A percentile compares a stretch with the other conserved stretches of the same genome.
phyloP scores from a whole-genome alignment of 139 green algal species.

The Dunaliella primolecta region DNA sequence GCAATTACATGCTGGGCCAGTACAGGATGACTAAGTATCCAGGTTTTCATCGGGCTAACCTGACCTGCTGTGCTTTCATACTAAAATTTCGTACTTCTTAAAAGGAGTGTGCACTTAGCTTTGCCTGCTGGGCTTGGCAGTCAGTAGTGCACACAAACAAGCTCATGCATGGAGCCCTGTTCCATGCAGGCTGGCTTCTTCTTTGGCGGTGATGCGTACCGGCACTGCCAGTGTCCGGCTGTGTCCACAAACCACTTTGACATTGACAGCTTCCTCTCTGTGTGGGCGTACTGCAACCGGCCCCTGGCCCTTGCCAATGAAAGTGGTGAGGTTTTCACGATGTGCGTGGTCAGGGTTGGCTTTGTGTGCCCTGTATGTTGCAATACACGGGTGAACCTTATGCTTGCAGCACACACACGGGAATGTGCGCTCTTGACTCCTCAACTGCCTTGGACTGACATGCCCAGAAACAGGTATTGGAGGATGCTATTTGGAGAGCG shows the following conservation, averaged over 20 bases:
- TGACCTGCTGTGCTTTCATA: background rate
- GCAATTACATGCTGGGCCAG: too few relatives aligned
- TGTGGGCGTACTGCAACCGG: slow-evolving; percentile 59
- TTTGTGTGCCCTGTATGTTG: too few relatives aligned
- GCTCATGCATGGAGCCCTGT: slow-evolving; percentile 57
- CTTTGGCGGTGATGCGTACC: slow-evolving; percentile 1
- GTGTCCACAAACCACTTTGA: slow-evolving; percentile 74
- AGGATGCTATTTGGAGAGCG: too few relatives aligned
- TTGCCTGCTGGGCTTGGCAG: background rate
- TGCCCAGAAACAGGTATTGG: too few relatives aligned
- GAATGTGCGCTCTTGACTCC: too few relatives aligned
- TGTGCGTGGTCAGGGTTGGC: too few relatives aligned
- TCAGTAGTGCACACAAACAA: slow-evolving; percentile 34
- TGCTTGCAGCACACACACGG: too few relatives aligned
- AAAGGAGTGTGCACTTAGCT: background rate
- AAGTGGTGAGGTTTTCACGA: slow-evolving; percentile 31
- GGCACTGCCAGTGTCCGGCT: slow-evolving; percentile 9
- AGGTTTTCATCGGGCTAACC: too few relatives aligned
- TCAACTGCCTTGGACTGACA: too few relatives aligned
- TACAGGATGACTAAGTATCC: too few relatives aligned
- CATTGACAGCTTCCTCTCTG: slow-evolving; percentile 59
- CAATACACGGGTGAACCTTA: too few relatives aligned
- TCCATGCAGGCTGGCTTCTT: slow-evolving; percentile 24
- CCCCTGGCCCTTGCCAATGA: slow-evolving; percentile 42
- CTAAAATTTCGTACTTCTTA: background rate